Conservation (phyloP, 1,284 basidiomycete genomes). For the Ustilago trichophora region DNA sequence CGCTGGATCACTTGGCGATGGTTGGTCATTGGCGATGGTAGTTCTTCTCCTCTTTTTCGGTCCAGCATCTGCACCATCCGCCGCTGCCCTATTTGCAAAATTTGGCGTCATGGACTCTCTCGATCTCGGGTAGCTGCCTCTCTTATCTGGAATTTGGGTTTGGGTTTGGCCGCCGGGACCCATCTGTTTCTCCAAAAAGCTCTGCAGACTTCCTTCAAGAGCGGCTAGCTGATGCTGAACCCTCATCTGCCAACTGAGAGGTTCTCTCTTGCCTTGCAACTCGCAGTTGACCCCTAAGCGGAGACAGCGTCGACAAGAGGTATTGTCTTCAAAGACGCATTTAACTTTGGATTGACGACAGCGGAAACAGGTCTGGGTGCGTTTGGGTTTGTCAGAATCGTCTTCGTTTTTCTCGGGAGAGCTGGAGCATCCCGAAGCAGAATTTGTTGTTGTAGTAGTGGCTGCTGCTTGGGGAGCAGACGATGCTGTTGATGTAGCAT, state of each 20-base stretch:
- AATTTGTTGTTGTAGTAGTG: not conserved
- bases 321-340: constrained; percentile 30
- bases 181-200: constrained; percentile 27
- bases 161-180: no score
- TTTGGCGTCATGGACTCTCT: constrained; percentile 9
- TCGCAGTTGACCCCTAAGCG: constrained; percentile 30
- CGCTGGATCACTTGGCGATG: no score
- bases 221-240: constrained; percentile 36
- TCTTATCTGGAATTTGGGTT: no score
- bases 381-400: constrained; percentile 22
- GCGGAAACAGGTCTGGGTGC: constrained; percentile 33
- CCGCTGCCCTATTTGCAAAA: not conserved
- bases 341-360: constrained; percentile 38
- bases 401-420: constrained; percentile 23
- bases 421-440: not conserved
- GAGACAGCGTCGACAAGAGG: constrained; percentile 20
- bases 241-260: constrained; percentile 39
- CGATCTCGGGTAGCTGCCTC: constrained; percentile 10
- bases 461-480: not conserved
- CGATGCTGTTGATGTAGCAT: not conserved
- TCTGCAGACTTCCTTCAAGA: constrained; percentile 27
- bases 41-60: constrained; percentile 16
- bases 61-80: not conserved
- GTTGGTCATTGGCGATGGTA: no score
- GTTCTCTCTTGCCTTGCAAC: constrained; percentile 31